phyloP scores from a whole-genome alignment of 495 filamentous ascomycete species.

The Jackrogersella multiformis region DNA sequence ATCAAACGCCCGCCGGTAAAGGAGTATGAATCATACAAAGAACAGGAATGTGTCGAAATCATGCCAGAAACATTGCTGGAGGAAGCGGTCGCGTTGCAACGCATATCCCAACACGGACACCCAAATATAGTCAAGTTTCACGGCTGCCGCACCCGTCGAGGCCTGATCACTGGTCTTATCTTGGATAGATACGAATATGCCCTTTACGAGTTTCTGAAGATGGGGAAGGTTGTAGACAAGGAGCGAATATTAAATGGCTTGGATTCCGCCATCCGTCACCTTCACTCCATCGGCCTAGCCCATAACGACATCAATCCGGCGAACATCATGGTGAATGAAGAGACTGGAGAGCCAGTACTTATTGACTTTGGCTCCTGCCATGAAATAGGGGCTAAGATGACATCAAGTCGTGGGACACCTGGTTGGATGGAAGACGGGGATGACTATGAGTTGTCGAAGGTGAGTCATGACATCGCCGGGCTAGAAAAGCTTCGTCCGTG shows the following conservation, averaged over 20 bases:
- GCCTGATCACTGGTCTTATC: not conserved
- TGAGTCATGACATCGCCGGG: not conserved
- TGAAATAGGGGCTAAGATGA: not conserved
- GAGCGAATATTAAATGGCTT: not conserved
- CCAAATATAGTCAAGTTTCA: not conserved
- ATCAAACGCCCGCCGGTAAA: not conserved
- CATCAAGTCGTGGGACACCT: not conserved
- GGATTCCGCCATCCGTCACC: not conserved
- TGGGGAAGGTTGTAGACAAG: not conserved
- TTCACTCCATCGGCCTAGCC: not conserved
- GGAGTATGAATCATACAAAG: not conserved
- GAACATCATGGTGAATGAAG: not conserved
- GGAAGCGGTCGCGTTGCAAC: not conserved
- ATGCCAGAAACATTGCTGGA: not conserved
- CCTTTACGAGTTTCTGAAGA: not conserved
- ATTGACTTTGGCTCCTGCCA: not conserved
- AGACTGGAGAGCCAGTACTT: not conserved
- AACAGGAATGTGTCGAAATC: not conserved
- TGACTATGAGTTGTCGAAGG: not conserved
- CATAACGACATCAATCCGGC: not conserved
- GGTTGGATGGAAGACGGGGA: not conserved
- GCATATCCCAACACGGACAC: not conserved
- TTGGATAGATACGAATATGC: not conserved
- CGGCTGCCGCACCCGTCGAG: not conserved
- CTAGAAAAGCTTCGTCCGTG: not conserved